Percentiles rank a stretch among this genome's conserved stretches.
These are phyloP conservation scores for Triticum timopheevii DNA, from an alignment of 176 grass and related monocot species.

Conservation along the genomic window DNA sequence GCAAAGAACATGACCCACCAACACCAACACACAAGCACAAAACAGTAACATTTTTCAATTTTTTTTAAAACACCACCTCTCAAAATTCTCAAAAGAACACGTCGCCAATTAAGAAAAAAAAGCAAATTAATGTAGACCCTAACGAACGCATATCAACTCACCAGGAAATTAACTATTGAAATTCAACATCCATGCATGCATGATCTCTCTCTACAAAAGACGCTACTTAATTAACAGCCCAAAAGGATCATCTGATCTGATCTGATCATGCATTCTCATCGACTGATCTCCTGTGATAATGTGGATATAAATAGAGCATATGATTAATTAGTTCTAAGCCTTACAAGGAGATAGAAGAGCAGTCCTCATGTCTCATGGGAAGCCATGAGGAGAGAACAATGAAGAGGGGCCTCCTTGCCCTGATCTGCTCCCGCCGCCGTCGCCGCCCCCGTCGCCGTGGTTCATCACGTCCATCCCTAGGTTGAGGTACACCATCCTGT, in stretches of 20 bases:
- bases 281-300: slow-evolving; percentile 53
- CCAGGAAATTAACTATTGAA: slow-evolving; percentile 12
- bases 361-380: slow-evolving; percentile 59
- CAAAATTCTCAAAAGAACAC: slow-evolving; percentile 30
- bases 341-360: slow-evolving; percentile 68
- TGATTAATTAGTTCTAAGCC: slow-evolving; percentile 67
- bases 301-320: slow-evolving; percentile 54
- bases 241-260: slow-evolving; percentile 50
- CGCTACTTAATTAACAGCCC: slow-evolving; percentile 15
- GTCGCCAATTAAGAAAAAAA: neutral
- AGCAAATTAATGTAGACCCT: neutral
- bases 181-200: slow-evolving; percentile 16
- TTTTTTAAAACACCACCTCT: neutral
- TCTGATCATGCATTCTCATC: slow-evolving; percentile 36
- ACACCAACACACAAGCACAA: slow-evolving; percentile 2
- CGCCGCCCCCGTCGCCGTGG: slow-evolving; percentile 41
- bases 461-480: slow-evolving; percentile 91
- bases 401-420: slow-evolving; percentile 54
- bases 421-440: slow-evolving; percentile 53
- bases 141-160: neutral
- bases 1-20: slow-evolving; percentile 22
- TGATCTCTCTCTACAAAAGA: slow-evolving; percentile 16
- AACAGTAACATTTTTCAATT: neutral
- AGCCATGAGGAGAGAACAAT: slow-evolving; percentile 89
- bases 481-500: slow-evolving; percentile 96